Evolutionary conservation across 768 basidiomycete genomes (phyloP), one percentile per base, ranked within the genome.

Genomic region (Suillus brevipes): DNA sequence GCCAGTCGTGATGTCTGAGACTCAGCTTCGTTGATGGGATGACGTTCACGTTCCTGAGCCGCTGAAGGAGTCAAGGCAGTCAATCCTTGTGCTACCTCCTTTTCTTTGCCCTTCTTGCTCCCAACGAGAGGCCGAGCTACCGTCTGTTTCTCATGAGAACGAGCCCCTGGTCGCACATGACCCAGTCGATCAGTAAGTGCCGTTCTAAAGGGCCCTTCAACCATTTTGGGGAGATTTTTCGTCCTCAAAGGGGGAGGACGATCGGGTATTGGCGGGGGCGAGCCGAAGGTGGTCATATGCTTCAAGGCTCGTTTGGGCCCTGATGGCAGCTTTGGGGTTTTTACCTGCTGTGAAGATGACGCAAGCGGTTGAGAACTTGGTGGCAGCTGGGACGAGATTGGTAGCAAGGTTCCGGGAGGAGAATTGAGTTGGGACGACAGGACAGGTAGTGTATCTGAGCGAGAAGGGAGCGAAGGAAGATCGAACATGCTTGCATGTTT

Each of bases 371-470:
- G 25, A 10, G 40, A 59, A 31, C 58, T 59, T 8, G 58, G 40
- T 13, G 40, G 58, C 0, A 59, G 58, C 40, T 59, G 58, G 25
- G 58, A 42, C 7, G 28, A 42, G 28, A 12, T 4, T 20, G 58
- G 58, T 42, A 18, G 40, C 6, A 20, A 40, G 58, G 18, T 28
- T 25, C 40, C 31, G 40, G 25, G 25, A 42, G 38, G 58, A 12
- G 40, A 59, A 42, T 42, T 13, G 18, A 61, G 63, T 5, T 60
- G 37, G 2, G 68, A 50, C 7, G 67, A 56, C 6, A 36, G 16
- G 3, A 58, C 58, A n/a, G 65, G 65, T 28, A 64, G 28, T 2
- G 38, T 25, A 18, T 65, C 64, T 1, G 18, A 50, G 52, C 40
- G 65, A 59, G 40, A 28, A 12, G 60, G 38, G 37, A 43, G 49